Conservation (phyloP, 2,329 filamentous ascomycete genomes). For the Aureobasidium sp. region DNA sequence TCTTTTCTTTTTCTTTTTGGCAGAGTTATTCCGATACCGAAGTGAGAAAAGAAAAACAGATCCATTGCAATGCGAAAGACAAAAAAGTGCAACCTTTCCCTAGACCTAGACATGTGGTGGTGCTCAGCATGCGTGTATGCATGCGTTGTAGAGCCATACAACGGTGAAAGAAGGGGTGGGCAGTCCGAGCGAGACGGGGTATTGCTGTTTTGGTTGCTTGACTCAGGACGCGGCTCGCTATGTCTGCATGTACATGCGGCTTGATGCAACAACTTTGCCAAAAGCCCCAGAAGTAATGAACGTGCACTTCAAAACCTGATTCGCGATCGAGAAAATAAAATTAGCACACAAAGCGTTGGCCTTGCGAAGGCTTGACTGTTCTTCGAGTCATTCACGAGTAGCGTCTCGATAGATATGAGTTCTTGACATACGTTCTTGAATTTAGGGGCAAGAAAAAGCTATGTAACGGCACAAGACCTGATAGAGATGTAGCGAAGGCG, state of each 20-base stretch:
- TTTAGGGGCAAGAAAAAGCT: background rate
- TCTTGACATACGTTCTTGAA: background rate
- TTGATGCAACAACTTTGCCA: too few species aligned
- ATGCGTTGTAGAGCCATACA: too few species aligned
- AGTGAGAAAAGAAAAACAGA: too few species aligned
- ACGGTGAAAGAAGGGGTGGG: too few species aligned
- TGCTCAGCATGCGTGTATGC: too few species aligned
- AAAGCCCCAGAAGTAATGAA: background rate
- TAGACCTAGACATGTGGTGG: background rate
- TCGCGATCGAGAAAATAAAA: background rate
- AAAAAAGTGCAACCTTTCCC: background rate
- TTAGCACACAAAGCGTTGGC: too few species aligned
- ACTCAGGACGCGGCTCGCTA: background rate
- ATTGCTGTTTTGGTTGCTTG: background rate
- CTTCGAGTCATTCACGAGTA: background rate
- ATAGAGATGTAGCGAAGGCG: background rate
- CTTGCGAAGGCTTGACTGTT: background rate
- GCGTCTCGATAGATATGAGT: background rate
- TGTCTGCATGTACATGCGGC: background rate
- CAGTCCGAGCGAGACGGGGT: background rate
- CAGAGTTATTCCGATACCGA: too few species aligned
- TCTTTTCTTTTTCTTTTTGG: too few species aligned
- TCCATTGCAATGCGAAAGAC: background rate
- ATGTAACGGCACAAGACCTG: background rate
- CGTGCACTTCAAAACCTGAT: background rate